These are phyloP conservation scores for Aspergillus brasiliensis DNA, from an alignment of 2,329 filamentous ascomycete species.

Conservation along the genomic window DNA sequence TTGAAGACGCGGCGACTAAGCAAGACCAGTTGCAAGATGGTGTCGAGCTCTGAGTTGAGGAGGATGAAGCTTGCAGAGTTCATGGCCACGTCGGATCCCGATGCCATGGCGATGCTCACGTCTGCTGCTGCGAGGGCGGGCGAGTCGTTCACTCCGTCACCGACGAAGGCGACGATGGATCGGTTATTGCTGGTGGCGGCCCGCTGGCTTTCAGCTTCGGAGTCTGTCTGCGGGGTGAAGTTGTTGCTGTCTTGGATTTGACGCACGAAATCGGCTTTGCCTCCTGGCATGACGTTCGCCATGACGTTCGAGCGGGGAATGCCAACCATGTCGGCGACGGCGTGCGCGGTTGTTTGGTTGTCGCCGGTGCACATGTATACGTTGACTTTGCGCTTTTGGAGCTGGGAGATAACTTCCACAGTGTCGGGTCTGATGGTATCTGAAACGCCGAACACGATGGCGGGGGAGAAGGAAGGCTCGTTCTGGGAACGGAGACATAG, in stretches of 20 bases:
- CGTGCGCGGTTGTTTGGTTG: slow-evolving; percentile 79
- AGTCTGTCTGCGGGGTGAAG: background rate
- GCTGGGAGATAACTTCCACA: slow-evolving; percentile 61
- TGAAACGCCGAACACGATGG: slow-evolving; percentile 72
- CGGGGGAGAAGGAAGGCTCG: slow-evolving; percentile 47
- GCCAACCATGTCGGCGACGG: slow-evolving; percentile 74
- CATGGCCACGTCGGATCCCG: slow-evolving; percentile 80
- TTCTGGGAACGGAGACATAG: slow-evolving; percentile 37
- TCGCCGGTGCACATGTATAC: slow-evolving; percentile 95
- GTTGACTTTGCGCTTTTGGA: slow-evolving; percentile 66
- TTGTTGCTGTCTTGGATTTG: slow-evolving; percentile 35
- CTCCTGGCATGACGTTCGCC: slow-evolving; percentile 79
- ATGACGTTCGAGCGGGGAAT: slow-evolving; percentile 76
- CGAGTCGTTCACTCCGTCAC: slow-evolving; percentile 84
- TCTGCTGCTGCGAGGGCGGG: slow-evolving; percentile 79
- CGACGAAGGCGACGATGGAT: slow-evolving; percentile 76
- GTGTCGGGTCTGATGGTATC: slow-evolving; percentile 80
- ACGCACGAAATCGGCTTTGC: slow-evolving; percentile 62
- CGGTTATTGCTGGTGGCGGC: slow-evolving; percentile 32
- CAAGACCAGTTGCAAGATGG: slow-evolving; percentile 72
- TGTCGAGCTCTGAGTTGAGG: slow-evolving; percentile 68
- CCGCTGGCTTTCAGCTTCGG: slow-evolving; percentile 15
- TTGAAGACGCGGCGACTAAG: slow-evolving; percentile 73
- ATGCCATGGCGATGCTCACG: slow-evolving; percentile 79
- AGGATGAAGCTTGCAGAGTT: slow-evolving; percentile 81